Conservation (phyloP, 805 yeast genomes). For the Candida pseudofarinosa region DNA sequence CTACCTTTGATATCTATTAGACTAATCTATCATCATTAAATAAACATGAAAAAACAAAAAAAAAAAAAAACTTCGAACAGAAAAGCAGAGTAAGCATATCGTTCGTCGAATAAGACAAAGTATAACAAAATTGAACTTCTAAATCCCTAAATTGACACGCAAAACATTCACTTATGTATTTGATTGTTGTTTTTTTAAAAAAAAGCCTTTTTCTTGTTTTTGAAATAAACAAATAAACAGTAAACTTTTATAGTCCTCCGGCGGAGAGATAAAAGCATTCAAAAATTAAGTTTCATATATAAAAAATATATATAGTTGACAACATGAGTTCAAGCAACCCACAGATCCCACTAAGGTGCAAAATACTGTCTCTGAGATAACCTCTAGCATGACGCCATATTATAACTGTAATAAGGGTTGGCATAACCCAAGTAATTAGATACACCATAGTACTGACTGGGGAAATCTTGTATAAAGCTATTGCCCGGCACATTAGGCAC, state of each 20-base stretch:
- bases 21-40: not conserved
- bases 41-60: not conserved
- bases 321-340: too few relatives aligned
- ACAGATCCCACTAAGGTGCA: too few relatives aligned
- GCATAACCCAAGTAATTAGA: slow-evolving; percentile 30
- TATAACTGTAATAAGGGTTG: slow-evolving; percentile 35
- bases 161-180: not conserved
- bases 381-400: slow-evolving; percentile 25
- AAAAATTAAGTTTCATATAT: not conserved
- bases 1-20: not conserved
- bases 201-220: too few relatives aligned
- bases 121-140: too few relatives aligned
- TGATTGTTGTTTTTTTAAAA: too few relatives aligned
- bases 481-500: slow-evolving; percentile 7
- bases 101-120: too few relatives aligned
- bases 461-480: slow-evolving; percentile 10
- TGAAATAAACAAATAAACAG: too few relatives aligned
- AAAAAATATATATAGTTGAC: not conserved
- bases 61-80: not conserved
- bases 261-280: not conserved
- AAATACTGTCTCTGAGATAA: too few relatives aligned
- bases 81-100: not conserved
- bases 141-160: not conserved
- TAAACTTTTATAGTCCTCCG: not conserved
- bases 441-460: slow-evolving; percentile 17